Conservation (phyloP, 306 rosid genomes). For the Rosa chinensis region DNA sequence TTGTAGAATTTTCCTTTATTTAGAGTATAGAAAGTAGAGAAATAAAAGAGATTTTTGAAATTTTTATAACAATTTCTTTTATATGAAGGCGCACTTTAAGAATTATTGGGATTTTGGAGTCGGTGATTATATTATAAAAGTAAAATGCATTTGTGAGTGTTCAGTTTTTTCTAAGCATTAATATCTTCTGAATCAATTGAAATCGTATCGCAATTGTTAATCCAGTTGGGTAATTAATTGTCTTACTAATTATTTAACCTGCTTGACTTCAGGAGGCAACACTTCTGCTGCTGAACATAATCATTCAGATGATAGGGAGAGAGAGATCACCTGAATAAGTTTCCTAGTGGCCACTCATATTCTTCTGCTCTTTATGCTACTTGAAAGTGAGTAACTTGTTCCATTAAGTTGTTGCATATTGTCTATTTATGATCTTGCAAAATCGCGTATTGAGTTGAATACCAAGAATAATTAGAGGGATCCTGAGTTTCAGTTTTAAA, state of each 20-base stretch:
- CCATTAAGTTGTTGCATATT: constrained; percentile 20
- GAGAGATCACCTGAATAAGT: constrained; percentile 21
- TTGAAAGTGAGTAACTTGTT: constrained; percentile 62
- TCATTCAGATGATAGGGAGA: constrained; percentile 25
- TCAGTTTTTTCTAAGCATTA: background rate
- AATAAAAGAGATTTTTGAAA: too few species aligned
- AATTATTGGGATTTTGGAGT: background rate
- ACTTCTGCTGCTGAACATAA: constrained; percentile 18
- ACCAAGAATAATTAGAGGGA: background rate
- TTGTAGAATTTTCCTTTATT: too few species aligned
- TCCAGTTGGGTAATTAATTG: too few species aligned
- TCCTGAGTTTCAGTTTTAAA: background rate
- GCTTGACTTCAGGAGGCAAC: constrained; percentile 30
- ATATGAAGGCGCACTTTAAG: background rate
- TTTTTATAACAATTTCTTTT: background rate
- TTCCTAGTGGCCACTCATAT: constrained; percentile 18
- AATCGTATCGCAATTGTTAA: background rate
- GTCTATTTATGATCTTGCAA: background rate
- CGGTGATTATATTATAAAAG: background rate
- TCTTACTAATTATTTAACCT: constrained; percentile 11
- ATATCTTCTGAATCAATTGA: background rate
- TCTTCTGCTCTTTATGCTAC: constrained; percentile 44
- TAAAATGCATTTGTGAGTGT: background rate
- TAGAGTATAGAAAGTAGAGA: background rate
- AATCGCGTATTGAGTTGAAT: background rate